Evolutionary conservation across 768 basidiomycete genomes (phyloP), one percentile per base, ranked within the genome.

Genomic region (Phanerochaete sordida): DNA sequence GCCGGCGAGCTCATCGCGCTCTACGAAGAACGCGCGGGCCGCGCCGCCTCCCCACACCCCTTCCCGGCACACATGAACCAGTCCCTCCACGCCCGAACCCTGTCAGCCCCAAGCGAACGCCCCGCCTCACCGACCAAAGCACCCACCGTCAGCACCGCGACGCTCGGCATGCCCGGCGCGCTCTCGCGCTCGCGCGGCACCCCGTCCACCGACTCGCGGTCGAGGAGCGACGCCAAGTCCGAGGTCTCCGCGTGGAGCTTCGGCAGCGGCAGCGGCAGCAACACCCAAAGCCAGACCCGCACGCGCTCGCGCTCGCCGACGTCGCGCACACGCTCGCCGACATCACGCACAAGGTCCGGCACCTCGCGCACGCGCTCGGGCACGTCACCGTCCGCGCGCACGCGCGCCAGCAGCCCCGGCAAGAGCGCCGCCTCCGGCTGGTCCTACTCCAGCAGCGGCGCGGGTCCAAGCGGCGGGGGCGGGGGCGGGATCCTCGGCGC

Each of bases 1-100:
- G 51, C 58, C 16, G 58, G 49, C 23, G 60, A 61, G 33, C 60
- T 61, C 39, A 61, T 61, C 27, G 60, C 60, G 9, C 13, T 61
- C 23, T 61, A 47, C 44, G 60, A 61, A 21, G n/a, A 30, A 15
- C 56, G 46, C 28, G 56, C 56, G 1, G 50, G 16, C 16, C 50
- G 50, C 39, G 8, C 39, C 30, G 9, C 50, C 30, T 51, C 50
- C 13, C 50, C 50, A 3, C 50, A n/a, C 6, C 50, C 50, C 30
- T 33, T 51, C 8, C 19, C 50, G 15, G 11, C 30, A 1, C 5
- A 28, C 21, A 48, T 19, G 11, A 12, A 43, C 47, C 47, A 11
- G 47, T 5, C 21, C 27, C 24, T 48, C 8, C 50, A 51, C 50
- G 11, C 50, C 28, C 28, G n/a, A 8, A 28, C n/a, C 9, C 11